phyloP scores from a whole-genome alignment of 305 asterid species.

The Lippia alba region DNA sequence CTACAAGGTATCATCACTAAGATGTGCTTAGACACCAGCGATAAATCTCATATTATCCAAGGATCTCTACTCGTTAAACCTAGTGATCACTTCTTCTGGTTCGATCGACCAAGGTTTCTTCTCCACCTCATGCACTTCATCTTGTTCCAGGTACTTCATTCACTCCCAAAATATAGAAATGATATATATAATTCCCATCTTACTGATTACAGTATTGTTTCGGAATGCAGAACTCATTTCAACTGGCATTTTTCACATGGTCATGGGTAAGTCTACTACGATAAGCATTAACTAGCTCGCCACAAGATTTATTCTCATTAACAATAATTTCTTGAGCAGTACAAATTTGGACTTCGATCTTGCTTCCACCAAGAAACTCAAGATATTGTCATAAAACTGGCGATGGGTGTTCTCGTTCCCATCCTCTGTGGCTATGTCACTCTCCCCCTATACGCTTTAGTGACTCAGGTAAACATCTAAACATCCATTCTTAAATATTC shows the following conservation, averaged over 20 bases:
- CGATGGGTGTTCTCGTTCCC: conserved; percentile 62
- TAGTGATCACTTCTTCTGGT: conserved; percentile 77
- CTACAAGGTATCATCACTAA: conserved; percentile 74
- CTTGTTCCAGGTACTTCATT: conserved; percentile 63
- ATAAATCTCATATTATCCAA: conserved; percentile 54
- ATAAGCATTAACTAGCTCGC: not conserved
- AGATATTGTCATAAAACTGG: conserved; percentile 59
- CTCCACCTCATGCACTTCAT: conserved; percentile 81
- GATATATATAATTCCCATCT: not conserved
- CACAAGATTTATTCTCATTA: not conserved
- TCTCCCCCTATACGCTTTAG: conserved; percentile 71
- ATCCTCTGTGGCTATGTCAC: conserved; percentile 78
- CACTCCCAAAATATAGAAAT: no score
- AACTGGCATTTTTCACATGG: conserved; percentile 79
- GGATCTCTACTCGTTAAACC: conserved; percentile 71
- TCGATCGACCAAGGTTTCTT: conserved; percentile 59
- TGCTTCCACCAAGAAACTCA: conserved; percentile 72
- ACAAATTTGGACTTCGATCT: conserved; percentile 60
- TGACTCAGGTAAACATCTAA: conserved; percentile 57
- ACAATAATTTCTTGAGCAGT: conserved; percentile 43
- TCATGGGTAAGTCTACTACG: conserved; percentile 59
- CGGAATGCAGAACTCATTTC: conserved; percentile 76
- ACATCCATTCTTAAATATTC: not conserved
- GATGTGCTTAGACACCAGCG: conserved; percentile 71
- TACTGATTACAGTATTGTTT: not conserved